Base-by-base conservation (phyloP, 805 yeast genomes). In the Cyberlindnera subsufficiens region DNA sequence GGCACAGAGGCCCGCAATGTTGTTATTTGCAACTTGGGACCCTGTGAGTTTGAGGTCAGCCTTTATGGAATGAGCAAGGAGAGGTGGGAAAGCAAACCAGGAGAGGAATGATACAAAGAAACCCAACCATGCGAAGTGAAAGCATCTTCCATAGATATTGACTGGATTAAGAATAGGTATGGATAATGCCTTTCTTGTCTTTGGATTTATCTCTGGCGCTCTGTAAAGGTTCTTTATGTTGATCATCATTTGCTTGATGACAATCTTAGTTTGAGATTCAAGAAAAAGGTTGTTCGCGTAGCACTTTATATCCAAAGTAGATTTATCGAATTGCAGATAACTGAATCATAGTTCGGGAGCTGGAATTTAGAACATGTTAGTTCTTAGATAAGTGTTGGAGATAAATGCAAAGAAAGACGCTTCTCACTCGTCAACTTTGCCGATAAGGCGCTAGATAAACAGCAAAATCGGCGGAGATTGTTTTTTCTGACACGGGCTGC, bases 161-260 rank as follows among this genome's bases (percentile, higher is more conserved):
- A 49, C 19, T 6, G 53, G 52, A 35, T 60, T 59, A n/a, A 60
- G 45, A 7, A 60, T 31, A 5, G 65, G 64, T 10, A 60, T 54
- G 1, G 54, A 37, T 16, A 45, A 37, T 1, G 62, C 60, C 41
- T 59, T 60, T 17, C 52, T 42, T 14, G 55, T 59, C 37, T 43
- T 49, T 14, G 58, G 62, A 39, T 60, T 59, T 15, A 60, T 42
- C 32, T 40, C 55, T 5, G 63, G 63, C 9, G 53, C 49, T 30
- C 40, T 44, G 46, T 52, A 58, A 8, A 60, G 44, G 65, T 65
- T 34, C 82, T 82, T 1, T 71, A 58, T 17, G 59, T 53, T 22
- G 82, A 82, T 9, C 35, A 32, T 32, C 17, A 22, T 22, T 6
- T 22, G 27, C 27, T 22, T 22, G 13, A 22, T 22, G 27, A 22